Percentiles rank a stretch among this genome's conserved stretches.
phyloP scores from a whole-genome alignment of 805 yeast species.

The Monosporozyma servazzii region DNA sequence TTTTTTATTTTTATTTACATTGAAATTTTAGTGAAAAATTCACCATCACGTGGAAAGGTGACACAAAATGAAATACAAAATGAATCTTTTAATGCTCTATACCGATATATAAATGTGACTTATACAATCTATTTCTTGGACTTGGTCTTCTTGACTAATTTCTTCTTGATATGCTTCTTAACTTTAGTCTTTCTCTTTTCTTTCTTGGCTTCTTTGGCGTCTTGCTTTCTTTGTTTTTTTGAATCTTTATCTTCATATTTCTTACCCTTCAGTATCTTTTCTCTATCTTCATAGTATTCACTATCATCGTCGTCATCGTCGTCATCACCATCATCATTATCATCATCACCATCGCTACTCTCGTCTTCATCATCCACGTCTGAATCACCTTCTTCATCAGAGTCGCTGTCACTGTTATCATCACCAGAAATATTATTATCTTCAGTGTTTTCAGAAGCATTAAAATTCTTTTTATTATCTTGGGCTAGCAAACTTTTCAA shows the following conservation, averaged over 20 bases:
- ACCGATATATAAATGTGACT: not conserved
- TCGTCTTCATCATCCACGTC: slow-evolving; percentile 25
- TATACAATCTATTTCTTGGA: slow-evolving; percentile 25
- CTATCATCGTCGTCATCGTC: slow-evolving; percentile 28
- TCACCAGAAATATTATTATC: slow-evolving; percentile 13
- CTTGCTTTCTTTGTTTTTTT: slow-evolving; percentile 65
- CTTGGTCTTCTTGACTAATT: slow-evolving; percentile 51
- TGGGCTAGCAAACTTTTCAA: slow-evolving; percentile 55
- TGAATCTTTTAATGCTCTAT: not conserved
- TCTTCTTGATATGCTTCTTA: slow-evolving; percentile 77
- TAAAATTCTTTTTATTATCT: slow-evolving; percentile 24
- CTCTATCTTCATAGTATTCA: slow-evolving; percentile 31
- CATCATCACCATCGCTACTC: slow-evolving; percentile 13
- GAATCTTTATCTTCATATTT: slow-evolving; percentile 70
- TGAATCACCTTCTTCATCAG: slow-evolving; percentile 14
- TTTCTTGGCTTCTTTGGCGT: slow-evolving; percentile 65
- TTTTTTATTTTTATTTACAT: not conserved
- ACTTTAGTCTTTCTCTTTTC: slow-evolving; percentile 75
- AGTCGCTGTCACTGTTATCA: slow-evolving; percentile 15
- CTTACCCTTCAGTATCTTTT: slow-evolving; percentile 51
- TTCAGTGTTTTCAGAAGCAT: slow-evolving; percentile 22
- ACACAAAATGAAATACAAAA: not conserved
- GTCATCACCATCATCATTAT: slow-evolving; percentile 6
- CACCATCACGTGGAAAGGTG: not conserved
- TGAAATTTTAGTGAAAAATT: not conserved